These are phyloP conservation scores for Cryptococcus sp. DNA, from an alignment of 1,284 basidiomycete genomes.

Conservation along the genomic window DNA sequence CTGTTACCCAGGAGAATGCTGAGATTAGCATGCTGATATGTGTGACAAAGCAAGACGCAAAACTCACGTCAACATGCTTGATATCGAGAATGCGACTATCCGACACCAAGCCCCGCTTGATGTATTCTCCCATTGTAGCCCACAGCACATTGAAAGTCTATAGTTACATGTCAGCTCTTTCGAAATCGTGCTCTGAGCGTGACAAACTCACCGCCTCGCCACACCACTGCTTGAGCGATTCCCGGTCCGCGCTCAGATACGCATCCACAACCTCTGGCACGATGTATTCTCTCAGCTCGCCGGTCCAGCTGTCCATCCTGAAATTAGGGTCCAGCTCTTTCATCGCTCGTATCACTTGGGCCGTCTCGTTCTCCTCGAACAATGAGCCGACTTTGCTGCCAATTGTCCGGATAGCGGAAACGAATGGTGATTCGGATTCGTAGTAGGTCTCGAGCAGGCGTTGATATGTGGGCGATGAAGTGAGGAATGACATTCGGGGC, in stretches of 20 bases:
- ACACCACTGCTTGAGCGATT: constrained; percentile 87
- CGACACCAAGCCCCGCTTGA: constrained; percentile 82
- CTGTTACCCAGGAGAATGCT: constrained; percentile 5
- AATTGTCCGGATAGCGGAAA: constrained; percentile 77
- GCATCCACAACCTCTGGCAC: constrained; percentile 97
- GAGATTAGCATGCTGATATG: not conserved
- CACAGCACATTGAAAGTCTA: constrained; percentile 95
- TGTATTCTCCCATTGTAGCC: constrained; percentile 95
- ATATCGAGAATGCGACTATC: constrained; percentile 93
- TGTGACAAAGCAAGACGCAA: constrained; percentile 1
- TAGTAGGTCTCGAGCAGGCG: constrained; percentile 69
- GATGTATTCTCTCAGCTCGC: constrained; percentile 94
- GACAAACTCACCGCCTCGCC: constrained; percentile 82
- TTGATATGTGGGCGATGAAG: constrained; percentile 60
- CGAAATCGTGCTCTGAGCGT: not conserved
- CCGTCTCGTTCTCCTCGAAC: constrained; percentile 97
- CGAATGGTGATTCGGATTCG: constrained; percentile 90
- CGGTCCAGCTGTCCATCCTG: constrained; percentile 80
- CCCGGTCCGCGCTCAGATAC: constrained; percentile 84
- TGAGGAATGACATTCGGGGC: constrained; percentile 61
- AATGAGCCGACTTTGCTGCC: constrained; percentile 81
- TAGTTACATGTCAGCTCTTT: not conserved
- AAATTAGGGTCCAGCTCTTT: constrained; percentile 84
- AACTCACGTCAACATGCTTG: constrained; percentile 80
- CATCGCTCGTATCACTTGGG: constrained; percentile 86